These are phyloP conservation scores for Gossypium laxum DNA, from an alignment of 441 rosid species.

Conservation along the genomic window DNA sequence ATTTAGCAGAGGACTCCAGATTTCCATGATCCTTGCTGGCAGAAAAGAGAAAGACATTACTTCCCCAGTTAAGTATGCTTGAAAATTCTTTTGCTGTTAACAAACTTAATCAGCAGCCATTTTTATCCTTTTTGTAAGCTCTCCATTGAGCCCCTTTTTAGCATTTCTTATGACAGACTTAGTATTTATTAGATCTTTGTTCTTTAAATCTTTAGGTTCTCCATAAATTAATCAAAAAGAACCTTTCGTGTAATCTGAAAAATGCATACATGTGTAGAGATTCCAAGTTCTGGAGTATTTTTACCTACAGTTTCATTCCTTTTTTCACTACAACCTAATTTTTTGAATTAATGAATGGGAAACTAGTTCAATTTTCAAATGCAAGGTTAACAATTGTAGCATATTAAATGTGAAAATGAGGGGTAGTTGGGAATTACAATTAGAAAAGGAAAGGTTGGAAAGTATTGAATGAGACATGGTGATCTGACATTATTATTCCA, in stretches of 20 bases:
- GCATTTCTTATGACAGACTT: background rate
- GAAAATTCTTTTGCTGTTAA: background rate
- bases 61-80: background rate
- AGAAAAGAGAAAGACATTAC: slow-evolving; percentile 29
- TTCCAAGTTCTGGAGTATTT: background rate
- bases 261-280: background rate
- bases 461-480: too few species aligned
- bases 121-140: background rate
- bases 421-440: too few species aligned
- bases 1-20: slow-evolving; percentile 81
- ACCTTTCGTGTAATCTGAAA: background rate
- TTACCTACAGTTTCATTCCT: background rate
- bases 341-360: background rate
- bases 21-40: slow-evolving; percentile 72
- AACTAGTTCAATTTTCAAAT: too few species aligned
- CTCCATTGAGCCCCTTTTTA: background rate
- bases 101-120: background rate
- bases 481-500: too few species aligned
- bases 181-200: background rate
- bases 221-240: background rate
- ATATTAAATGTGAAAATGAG: too few species aligned
- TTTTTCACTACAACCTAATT: background rate
- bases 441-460: too few species aligned
- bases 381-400: too few species aligned
- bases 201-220: background rate